These are phyloP conservation scores for Stygiomarasmius scandens DNA, from an alignment of 1,284 basidiomycete species.

Conservation along the genomic window DNA sequence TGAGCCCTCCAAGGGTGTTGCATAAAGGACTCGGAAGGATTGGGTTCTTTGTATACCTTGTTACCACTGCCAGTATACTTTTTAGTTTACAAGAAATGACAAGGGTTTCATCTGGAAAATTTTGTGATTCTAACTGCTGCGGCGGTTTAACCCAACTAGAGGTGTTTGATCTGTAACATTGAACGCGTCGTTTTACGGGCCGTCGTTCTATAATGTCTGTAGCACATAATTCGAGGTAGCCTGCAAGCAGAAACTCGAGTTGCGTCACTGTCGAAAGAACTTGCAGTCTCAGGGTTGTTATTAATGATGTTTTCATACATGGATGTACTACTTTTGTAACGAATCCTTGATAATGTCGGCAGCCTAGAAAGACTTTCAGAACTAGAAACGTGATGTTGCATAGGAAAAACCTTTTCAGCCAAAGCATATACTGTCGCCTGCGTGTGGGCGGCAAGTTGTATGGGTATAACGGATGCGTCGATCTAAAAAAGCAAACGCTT, in stretches of 20 bases:
- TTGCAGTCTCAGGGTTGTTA: too few relatives aligned
- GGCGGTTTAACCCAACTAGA: too few relatives aligned
- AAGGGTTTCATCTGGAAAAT: background rate
- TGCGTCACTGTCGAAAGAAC: too few relatives aligned
- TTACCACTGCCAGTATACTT: background rate
- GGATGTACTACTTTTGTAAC: too few relatives aligned
- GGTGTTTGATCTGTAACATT: too few relatives aligned
- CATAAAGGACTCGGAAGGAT: constrained; percentile 4
- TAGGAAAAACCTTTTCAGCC: constrained; percentile 8
- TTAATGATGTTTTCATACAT: too few relatives aligned
- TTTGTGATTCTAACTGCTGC: too few relatives aligned
- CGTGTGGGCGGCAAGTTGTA: constrained; percentile 7
- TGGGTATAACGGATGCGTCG: constrained; percentile 2
- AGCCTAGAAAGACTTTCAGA: background rate
- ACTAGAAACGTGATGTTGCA: background rate
- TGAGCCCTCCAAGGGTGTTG: constrained; percentile 34
- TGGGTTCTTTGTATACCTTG: constrained; percentile 1
- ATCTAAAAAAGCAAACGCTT: background rate
- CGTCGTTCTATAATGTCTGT: too few relatives aligned
- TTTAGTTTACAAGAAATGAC: background rate
- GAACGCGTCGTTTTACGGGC: too few relatives aligned
- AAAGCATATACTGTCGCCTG: constrained; percentile 12
- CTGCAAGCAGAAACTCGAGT: too few relatives aligned
- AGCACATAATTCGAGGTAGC: too few relatives aligned
- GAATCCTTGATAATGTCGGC: background rate